A percentile compares a stretch with the other conserved stretches of the same genome.
These are phyloP conservation scores for Didymella arachidicola DNA, from an alignment of 2,329 filamentous ascomycete genomes.

Conservation along the genomic window DNA sequence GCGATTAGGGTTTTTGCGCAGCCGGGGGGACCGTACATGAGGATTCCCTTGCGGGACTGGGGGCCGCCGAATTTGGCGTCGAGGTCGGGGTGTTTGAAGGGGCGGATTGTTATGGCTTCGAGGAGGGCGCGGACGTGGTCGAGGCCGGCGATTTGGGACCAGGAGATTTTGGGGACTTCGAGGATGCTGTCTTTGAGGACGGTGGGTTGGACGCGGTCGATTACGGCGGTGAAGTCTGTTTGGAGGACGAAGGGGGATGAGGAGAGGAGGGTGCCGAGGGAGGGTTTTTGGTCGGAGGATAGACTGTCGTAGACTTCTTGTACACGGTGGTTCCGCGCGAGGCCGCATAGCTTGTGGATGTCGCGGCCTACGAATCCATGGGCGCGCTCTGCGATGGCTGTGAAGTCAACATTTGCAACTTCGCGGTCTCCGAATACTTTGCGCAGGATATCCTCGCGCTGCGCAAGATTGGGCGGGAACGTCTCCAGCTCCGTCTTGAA, in stretches of 20 bases:
- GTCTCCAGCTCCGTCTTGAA: slow-evolving; percentile 75
- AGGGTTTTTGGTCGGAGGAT: slow-evolving; percentile 33
- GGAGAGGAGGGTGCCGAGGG: slow-evolving; percentile 29
- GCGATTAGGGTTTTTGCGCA: slow-evolving; percentile 95
- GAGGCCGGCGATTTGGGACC: slow-evolving; percentile 89
- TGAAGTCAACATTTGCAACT: slow-evolving; percentile 56
- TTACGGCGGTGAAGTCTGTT: slow-evolving; percentile 69
- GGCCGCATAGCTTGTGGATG: slow-evolving; percentile 69
- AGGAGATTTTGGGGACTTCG: slow-evolving; percentile 84
- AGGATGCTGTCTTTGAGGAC: slow-evolving; percentile 90
- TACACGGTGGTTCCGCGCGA: slow-evolving; percentile 56
- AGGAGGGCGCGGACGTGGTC: slow-evolving; percentile 72
- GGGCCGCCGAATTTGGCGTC: slow-evolving; percentile 46
- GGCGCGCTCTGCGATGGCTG: slow-evolving; percentile 73
- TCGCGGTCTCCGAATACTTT: slow-evolving; percentile 57
- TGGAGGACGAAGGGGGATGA: slow-evolving; percentile 36
- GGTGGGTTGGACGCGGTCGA: slow-evolving; percentile 76
- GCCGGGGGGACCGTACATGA: slow-evolving; percentile 91
- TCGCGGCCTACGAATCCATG: slow-evolving; percentile 89
- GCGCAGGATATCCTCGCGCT: slow-evolving; percentile 77
- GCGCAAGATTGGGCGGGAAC: slow-evolving; percentile 75
- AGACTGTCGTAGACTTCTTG: slow-evolving; percentile 28
- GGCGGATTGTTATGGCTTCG: slow-evolving; percentile 65
- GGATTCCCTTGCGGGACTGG: slow-evolving; percentile 74
- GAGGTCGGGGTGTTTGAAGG: slow-evolving; percentile 57